Evolutionary conservation across 2,329 filamentous ascomycete species (phyloP).

Genomic region (Talaromyces funiculosus): DNA sequence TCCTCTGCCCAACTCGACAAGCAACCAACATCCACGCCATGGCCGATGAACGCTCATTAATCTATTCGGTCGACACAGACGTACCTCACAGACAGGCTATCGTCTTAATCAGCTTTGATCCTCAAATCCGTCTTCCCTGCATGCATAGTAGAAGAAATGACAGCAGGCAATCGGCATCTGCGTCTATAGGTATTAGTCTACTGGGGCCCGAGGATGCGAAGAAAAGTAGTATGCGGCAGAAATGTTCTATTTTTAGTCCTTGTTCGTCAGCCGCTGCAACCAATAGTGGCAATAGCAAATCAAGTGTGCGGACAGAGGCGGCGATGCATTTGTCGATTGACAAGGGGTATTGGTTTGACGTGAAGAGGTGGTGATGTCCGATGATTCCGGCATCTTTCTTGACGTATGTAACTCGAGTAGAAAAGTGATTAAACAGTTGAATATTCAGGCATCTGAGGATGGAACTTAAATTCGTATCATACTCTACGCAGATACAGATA

Average conservation of each 20-base stretch:
- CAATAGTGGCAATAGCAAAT: background rate
- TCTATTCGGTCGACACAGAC: slow-evolving; percentile 34
- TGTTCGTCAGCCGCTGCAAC: background rate
- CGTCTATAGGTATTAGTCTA: background rate
- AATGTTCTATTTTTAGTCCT: background rate
- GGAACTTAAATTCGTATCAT: background rate
- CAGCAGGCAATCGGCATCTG: background rate
- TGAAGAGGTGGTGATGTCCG: background rate
- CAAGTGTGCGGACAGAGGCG: slow-evolving; percentile 6
- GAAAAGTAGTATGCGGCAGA: background rate
- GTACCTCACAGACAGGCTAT: slow-evolving; percentile 23
- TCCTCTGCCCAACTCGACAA: slow-evolving; percentile 36
- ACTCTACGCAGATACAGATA: too few species aligned
- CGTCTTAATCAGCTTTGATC: slow-evolving; percentile 38
- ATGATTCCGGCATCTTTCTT: background rate
- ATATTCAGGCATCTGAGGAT: background rate
- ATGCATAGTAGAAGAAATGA: slow-evolving; percentile 15
- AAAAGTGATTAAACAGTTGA: background rate
- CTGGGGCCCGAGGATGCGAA: background rate
- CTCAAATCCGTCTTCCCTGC: slow-evolving; percentile 26
- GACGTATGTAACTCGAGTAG: background rate
- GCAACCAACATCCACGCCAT: slow-evolving; percentile 29
- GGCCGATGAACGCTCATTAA: slow-evolving; percentile 36
- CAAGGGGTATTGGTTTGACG: slow-evolving; percentile 14
- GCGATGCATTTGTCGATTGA: slow-evolving; percentile 14